Evolutionary conservation across 1,284 basidiomycete genomes (phyloP), one percentile per base, ranked within the genome.

Genomic region (Ustilago trichophora): DNA sequence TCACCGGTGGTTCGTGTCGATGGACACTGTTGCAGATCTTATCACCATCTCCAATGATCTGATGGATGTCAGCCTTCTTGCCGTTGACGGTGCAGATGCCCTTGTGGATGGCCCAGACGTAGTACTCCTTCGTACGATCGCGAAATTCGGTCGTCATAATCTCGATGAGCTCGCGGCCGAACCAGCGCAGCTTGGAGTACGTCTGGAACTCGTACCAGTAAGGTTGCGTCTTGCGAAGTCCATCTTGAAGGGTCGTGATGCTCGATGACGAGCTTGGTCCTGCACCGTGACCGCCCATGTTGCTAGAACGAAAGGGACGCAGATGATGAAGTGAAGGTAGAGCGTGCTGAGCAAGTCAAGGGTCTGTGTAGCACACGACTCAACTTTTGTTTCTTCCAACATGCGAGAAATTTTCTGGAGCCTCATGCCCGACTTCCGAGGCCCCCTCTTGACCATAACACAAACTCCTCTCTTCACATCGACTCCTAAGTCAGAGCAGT

Each of bases 81-180:
- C 93, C 93, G 77, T 98, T 98, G 57, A 99, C 87, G 6, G 91
- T 92, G 11, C 93, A 96, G 19, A 96, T 91, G 3, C 95, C 95
- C n/a, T 91, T 91, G 77, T 93, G 89, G 24, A 97, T 84, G 7
- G 94, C 75, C 76, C 75, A 80, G 21, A 82, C 75, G 60, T 83
- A 83, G 69, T 83, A 83, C 41, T 82, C 82, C 19, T 78, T 76
- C 19, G 76, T 82, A 24, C 82, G 80, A 55, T 82, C 82, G 38
- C 82, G 80, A 37, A 82, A 82, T 51, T 82, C 80, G 40, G 76
- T 82, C 19, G 78, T 74, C 55, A 82, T 82, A 63, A 83, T 76
- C 51, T 83, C 82, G 29, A 83, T 68, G 31, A 95, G 85, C 78
- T 93, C 90, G 24, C 93, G 85, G 16, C 90, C 88, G 42, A 91